Base-by-base conservation (phyloP, 1,284 basidiomycete genomes). In the Malassezia psittaci region DNA sequence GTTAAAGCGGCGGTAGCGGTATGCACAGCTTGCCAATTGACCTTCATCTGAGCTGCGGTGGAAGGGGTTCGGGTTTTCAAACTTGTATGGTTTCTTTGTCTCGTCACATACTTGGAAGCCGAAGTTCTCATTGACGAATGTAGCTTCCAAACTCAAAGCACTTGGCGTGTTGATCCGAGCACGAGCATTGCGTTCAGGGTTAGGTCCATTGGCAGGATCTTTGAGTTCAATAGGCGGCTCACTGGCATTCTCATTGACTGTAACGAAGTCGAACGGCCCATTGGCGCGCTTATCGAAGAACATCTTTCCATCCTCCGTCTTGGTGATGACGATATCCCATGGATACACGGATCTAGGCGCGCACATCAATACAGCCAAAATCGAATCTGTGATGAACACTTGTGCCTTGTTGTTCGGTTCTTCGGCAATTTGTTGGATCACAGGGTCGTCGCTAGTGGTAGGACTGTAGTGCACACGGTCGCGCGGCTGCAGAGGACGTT, bases 121-220 rank as follows among this genome's bases (percentile, higher is more conserved):
- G 74, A 96, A 99, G 79, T 96, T 96, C 76, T 96, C 90, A 79
- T 96, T 96, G 80, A 99, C 89, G 77, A 94, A 98, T 34, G 93
- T 96, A 11, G 94, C 94, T 77, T 99, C 94, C 42, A 98, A 81
- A 2, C 90, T 91, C 46, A 99, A 81, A 1, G 88, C 90, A 1
- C 88, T 88, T 2, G 91, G 89, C 12, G 89, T 85, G 79, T 99
- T 99, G 78, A 96, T 90, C 0, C 85, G 82, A 37, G 63, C 63
- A 33, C 64, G 65, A 51, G 57, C 45, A 47, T 69, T 70, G 46
- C 54, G 58, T 48, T 67, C 67, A 21, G 62, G 55, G 21, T 60
- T 54, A 9, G 55, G 51, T 44, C 54, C 54, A 16, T 77, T 75
- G 66, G 84, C 87, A 7, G 83, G 81, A 54, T 88, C 82, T 16